Base-by-base conservation (phyloP, 495 filamentous ascomycete species). In the Neurospora tetraspora region DNA sequence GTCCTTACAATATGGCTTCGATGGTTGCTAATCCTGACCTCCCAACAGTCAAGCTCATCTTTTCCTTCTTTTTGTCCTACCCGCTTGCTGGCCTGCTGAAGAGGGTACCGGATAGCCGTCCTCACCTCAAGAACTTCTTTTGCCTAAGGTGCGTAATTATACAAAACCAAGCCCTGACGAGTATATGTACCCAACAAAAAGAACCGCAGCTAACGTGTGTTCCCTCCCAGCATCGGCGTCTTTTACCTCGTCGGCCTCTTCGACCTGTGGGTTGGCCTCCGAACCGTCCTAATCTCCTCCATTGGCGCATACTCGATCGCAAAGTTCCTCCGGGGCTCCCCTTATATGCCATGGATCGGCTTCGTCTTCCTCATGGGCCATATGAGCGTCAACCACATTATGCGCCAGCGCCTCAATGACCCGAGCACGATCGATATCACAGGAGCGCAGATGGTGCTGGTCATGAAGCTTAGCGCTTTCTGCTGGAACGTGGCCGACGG, bases 401-500 rank as follows among this genome's bases (percentile, higher is more conserved):
- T 89, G 72, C 91, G 96, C 39, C 93, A 97, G 76, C 87, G 90
- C 68, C 81, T 85, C 40, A 85, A 91, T 74, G 85, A 89, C 69
- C 87, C 91, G 1, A 82, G 86, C 71, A 80, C 83, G 9, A 84
- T 97, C 47, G 96, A 99, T 81, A 94, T 99, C 76, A 97, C 95
- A 18, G 94, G 94, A 69, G 94, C 96, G 0, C 96, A 99, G 81
- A 99, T 99, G 96, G 96, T 99, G 14, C 80, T 98, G 74, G 90
- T 97, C 71, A 99, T 99, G 94, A 99, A 98, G 84, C 91, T 98
- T n/a, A 91, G 89, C 11, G 89, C 94, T 34, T 99, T 98, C 80
- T 97, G 94, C 84, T 99, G 96, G 96, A 97, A 97, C 78, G 90
- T 98, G 27, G 91, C 94, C 75, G 96, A 99, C 82, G 96, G 96